Base-by-base conservation (phyloP, 2,329 filamentous ascomycete species). In the Thielaviopsis populi region DNA sequence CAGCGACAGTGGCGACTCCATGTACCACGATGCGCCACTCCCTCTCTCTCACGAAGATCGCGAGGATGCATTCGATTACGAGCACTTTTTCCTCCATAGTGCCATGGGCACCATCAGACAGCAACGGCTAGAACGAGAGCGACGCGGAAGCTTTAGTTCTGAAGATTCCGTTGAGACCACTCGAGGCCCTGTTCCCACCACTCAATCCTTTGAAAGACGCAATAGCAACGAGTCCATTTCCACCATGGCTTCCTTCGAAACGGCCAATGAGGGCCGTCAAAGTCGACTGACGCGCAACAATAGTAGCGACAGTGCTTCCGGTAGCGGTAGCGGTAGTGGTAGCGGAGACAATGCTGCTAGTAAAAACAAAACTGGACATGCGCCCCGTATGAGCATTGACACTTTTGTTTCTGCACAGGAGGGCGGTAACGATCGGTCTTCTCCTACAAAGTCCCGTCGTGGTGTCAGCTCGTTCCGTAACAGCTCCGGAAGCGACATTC, bases 41-140 rank as follows among this genome's bases (percentile, higher is more conserved):
- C 80, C 81, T 8, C 75, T 87, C 5, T 89, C 90, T 0, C 92
- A 97, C 70, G 92, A 97, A 75, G 91, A 96, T 72, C 87, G 92
- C 22, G 86, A 91, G 68, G 92, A 97, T 73, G 91, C 91, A 0
- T 97, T 97, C 70, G 92, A 97, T 72, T 97, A 97, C 67, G 89
- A 96, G 73, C 86, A 95, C 71, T 96, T 96, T 75, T 96, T 96
- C 73, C 79, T 96, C 15, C 91, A 96, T 73, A 95, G 89, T 68
- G 90, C 91, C 11, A 86, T 96, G 81, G 91, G 90, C 5, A 90
- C 81, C 1, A 85, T 90, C 70, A 84, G 81, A 68, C 77, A 79
- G 65, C 76, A 77, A 66, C 74, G 76, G n/a, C 73, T 80, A 65
- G 71, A 71, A 4, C 72, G 75, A 46, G 71, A 71, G 4, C 72